These are phyloP conservation scores for Ophiostoma quercus DNA, from an alignment of 2,329 filamentous ascomycete species.

Conservation along the genomic window DNA sequence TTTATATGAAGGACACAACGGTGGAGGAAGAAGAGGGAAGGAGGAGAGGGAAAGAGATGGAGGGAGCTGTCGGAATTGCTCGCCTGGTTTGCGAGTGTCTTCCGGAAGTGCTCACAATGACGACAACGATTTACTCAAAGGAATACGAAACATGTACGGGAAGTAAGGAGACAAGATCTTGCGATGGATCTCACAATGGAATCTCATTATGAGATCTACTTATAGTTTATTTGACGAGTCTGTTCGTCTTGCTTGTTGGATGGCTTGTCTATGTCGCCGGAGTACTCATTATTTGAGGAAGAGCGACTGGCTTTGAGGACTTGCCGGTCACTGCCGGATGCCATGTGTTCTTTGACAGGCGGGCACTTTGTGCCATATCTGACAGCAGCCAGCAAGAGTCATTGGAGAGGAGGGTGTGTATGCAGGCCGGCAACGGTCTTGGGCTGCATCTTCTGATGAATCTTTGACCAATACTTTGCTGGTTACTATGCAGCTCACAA, in stretches of 20 bases:
- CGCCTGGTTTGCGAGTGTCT: background rate
- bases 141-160: background rate
- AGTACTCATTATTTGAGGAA: too few relatives aligned
- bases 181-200: background rate
- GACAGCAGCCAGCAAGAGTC: background rate
- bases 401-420: background rate
- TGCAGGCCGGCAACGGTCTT: slow-evolving; percentile 4
- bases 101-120: background rate
- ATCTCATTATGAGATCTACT: background rate
- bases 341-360: background rate
- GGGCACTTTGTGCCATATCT: background rate
- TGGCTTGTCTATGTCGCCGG: too few relatives aligned
- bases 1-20: background rate
- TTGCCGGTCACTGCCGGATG: background rate
- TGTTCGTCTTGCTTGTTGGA: too few relatives aligned
- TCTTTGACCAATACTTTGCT: background rate
- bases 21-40: background rate
- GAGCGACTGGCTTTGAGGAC: too few relatives aligned
- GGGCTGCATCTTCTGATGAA: background rate
- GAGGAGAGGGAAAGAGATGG: background rate
- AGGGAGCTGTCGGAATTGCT: background rate
- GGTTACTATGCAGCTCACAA: background rate
- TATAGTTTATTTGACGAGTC: background rate
- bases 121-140: background rate
- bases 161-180: too few relatives aligned